Conservation (phyloP, 306 rosid species). For the Gastrolobium villosum region DNA sequence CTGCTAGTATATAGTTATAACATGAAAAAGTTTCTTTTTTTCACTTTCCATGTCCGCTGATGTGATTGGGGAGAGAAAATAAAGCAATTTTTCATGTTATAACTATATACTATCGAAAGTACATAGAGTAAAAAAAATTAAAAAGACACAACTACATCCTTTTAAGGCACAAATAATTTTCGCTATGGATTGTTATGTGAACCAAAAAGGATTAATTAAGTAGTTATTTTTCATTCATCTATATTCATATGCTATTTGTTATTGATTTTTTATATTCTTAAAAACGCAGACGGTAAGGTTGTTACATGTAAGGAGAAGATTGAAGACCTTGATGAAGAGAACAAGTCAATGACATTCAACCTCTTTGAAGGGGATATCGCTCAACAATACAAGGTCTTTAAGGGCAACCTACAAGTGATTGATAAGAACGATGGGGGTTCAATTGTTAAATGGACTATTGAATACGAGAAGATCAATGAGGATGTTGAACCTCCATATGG, state of each 20-base stretch:
- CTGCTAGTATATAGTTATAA: too few relatives aligned
- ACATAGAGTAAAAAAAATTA: too few relatives aligned
- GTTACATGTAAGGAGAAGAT: constrained; percentile 21
- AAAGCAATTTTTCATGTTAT: too few relatives aligned
- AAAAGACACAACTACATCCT: too few relatives aligned
- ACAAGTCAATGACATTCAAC: neutral
- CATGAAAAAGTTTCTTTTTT: too few relatives aligned
- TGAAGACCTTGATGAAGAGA: constrained; percentile 19
- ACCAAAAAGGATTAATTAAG: neutral
- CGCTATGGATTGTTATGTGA: neutral
- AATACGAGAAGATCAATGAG: constrained; percentile 38
- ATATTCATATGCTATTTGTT: neutral
- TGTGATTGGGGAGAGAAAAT: too few relatives aligned
- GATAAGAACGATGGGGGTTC: neutral
- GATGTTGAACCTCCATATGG: constrained; percentile 36
- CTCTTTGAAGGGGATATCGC: constrained; percentile 11
- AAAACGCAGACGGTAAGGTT: constrained; percentile 14
- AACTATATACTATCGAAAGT: too few relatives aligned
- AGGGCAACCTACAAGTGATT: neutral
- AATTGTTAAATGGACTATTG: neutral
- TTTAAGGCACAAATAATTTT: too few relatives aligned
- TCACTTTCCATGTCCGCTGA: too few relatives aligned
- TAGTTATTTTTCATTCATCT: too few relatives aligned
- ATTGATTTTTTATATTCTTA: neutral
- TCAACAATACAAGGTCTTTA: neutral